Evolutionary conservation across 768 basidiomycete species (phyloP).

Genomic region (Fibroporia radiculosa): DNA sequence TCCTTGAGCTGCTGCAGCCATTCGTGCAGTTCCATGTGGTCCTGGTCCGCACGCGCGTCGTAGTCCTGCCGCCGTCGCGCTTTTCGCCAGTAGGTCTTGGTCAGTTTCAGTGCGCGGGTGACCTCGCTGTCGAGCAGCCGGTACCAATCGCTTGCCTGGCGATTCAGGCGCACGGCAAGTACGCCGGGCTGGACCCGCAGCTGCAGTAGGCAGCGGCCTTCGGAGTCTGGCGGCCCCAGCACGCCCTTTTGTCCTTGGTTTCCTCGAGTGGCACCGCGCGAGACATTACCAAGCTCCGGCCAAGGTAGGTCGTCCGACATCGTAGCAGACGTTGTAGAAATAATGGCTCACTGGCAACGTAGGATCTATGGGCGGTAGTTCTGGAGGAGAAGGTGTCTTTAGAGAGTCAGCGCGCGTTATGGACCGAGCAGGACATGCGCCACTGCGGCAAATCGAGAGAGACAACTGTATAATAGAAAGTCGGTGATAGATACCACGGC

Average conservation of each 20-base stretch:
- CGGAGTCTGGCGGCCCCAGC: conserved; percentile 59
- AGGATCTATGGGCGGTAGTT: background rate
- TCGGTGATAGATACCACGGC: background rate
- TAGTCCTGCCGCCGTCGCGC: conserved; percentile 71
- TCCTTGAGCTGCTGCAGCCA: conserved; percentile 85
- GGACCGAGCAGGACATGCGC: background rate
- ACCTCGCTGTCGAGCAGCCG: conserved; percentile 71
- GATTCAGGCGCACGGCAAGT: conserved; percentile 65
- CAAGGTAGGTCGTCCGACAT: conserved; percentile 72
- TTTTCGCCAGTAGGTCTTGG: conserved; percentile 84
- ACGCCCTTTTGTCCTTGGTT: conserved; percentile 85
- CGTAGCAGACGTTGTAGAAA: conserved; percentile 21
- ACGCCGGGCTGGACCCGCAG: conserved; percentile 80
- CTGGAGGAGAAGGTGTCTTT: background rate
- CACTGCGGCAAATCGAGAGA: too few species aligned
- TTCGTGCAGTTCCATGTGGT: conserved; percentile 84
- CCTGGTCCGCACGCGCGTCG: conserved; percentile 77
- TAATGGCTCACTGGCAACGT: background rate
- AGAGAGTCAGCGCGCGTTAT: background rate
- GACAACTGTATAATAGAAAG: too few species aligned
- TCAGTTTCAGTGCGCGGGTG: conserved; percentile 72
- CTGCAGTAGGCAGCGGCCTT: conserved; percentile 73
- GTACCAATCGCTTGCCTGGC: conserved; percentile 78
- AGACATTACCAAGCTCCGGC: conserved; percentile 82
- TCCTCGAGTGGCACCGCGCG: conserved; percentile 74